A percentile compares a stretch with the other conserved stretches of the same genome.
Conservation (phyloP, 257 asterid species). For the Knoxia roxburghii region DNA sequence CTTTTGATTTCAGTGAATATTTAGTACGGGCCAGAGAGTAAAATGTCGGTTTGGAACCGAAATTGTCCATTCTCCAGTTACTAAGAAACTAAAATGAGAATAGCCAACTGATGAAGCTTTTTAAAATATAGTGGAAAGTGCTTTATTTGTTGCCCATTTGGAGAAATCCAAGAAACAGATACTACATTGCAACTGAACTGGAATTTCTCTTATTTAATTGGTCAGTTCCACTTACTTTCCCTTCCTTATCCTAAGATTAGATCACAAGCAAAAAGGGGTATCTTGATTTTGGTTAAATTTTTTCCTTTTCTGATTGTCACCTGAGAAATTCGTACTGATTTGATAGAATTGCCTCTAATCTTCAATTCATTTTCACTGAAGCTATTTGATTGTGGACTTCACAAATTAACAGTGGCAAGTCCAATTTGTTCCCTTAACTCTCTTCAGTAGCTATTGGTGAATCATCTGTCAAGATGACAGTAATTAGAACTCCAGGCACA, state of each 20-base stretch:
- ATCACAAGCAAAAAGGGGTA: neutral
- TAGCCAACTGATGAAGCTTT: neutral
- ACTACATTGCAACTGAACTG: neutral
- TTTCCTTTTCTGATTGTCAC: neutral
- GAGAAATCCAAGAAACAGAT: neutral
- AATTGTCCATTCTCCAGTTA: neutral
- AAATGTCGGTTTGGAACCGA: neutral
- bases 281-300: neutral
- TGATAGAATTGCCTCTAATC: neutral
- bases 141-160: neutral
- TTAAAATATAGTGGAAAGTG: neutral
- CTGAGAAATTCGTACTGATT: neutral
- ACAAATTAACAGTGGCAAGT: neutral
- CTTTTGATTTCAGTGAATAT: neutral
- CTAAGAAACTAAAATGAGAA: neutral
- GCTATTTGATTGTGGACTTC: neutral
- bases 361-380: neutral
- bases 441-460: neutral
- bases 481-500: constrained; percentile 58
- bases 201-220: neutral
- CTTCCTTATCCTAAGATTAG: neutral
- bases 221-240: neutral
- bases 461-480: constrained; percentile 46
- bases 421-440: neutral
- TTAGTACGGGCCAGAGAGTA: neutral